These are phyloP conservation scores for Brassica incana DNA, from an alignment of 345 rosid genomes.

Conservation along the genomic window DNA sequence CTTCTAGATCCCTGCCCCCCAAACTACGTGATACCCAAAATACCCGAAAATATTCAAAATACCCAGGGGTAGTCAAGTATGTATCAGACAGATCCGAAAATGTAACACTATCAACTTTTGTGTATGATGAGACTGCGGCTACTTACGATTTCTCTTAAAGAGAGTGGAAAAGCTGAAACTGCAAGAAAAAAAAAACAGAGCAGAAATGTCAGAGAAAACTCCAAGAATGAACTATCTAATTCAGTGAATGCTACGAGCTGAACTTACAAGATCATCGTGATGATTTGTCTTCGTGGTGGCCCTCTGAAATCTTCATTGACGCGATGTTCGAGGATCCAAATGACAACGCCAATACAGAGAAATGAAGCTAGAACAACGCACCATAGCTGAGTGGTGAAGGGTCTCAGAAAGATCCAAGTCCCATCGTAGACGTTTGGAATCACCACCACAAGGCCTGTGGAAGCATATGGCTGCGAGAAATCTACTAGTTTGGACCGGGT, in stretches of 20 bases:
- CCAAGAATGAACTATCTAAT: background rate
- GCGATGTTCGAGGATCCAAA: background rate
- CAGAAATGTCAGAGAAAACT: background rate
- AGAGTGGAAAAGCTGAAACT: background rate
- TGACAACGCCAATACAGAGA: background rate
- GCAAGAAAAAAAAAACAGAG: background rate
- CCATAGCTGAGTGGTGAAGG: background rate
- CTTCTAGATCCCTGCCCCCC: too few species aligned
- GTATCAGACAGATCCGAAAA: conserved; percentile 11
- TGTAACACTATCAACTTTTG: background rate
- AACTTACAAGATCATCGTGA: background rate
- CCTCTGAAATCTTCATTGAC: background rate
- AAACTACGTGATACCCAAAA: too few species aligned
- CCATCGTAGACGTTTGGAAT: background rate
- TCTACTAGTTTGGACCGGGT: background rate
- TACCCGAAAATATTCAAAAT: too few species aligned
- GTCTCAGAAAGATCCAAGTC: background rate
- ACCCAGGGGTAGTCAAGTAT: background rate
- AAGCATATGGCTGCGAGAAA: background rate
- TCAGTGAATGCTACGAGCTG: background rate
- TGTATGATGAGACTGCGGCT: background rate
- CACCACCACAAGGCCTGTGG: background rate
- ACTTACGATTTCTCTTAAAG: background rate
- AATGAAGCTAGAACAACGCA: background rate
- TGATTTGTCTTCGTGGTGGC: background rate